Evolutionary conservation across 345 rosid genomes (phyloP), one percentile per base, ranked within the genome.

Genomic region (Corchorus capsularis): DNA sequence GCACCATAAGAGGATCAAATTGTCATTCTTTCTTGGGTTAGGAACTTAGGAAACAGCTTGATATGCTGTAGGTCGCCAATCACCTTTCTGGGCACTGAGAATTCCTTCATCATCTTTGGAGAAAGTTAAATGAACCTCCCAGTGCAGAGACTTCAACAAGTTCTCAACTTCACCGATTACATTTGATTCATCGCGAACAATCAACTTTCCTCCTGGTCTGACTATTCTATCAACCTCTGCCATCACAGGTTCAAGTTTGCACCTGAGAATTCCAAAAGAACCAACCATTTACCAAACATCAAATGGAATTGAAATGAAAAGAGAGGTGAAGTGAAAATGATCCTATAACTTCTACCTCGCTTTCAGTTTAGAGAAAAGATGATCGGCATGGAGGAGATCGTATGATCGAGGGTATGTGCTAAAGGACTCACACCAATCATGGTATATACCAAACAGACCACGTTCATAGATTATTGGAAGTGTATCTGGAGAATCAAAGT

Each of bases 351-450:
- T 27, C 9, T 80, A 91, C 97, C 94, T 87, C 72, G 78, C 78
- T 84, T 82, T 88, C 64, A 96, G 87, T 88, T 75, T 87, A 35
- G 99, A 92, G 89, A 96, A 92, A 73, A 93, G 96, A 83, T 96
- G 94, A 83, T 93, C 98, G 10, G 96, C 94, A 17, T 96, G 98
- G 43, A 93, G 83, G 68, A 96, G 97, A 78, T 96, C 98, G 34
- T 96, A 92, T 9, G 86, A 84, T 56, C 94, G 83, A 3, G 98
- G 98, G 76, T 92, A 93, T 32, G 98, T 89, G 81, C 93, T 91
- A 81, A 92, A 96, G 63, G 99, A 93, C 76, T 93, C 98, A 34
- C 98, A 92, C 99, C 94, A 93, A 20, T 93, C 96, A 80, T 93
- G 99, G 79, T 96, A 93, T 64, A 96, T 91, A 37, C 98, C 97